phyloP scores from a whole-genome alignment of 768 basidiomycete species.

The Lactarius hatsudake region DNA sequence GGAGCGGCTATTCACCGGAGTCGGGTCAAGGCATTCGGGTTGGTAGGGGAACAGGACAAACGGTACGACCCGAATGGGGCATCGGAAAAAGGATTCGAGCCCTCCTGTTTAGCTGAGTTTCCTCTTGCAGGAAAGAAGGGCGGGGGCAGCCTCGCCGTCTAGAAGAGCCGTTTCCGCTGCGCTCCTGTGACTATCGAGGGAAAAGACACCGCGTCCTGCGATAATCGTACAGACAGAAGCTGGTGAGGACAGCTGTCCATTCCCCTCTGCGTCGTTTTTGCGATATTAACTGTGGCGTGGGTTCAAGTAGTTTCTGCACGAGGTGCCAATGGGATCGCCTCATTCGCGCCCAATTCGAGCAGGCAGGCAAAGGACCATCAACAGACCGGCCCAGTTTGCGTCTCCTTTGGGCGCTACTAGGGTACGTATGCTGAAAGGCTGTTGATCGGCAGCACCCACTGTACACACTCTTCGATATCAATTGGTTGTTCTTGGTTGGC shows the following conservation, averaged over 20 bases:
- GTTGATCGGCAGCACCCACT: conserved; percentile 59
- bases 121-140: background rate
- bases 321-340: conserved; percentile 29
- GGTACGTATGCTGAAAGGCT: conserved; percentile 36
- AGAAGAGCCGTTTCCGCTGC: background rate
- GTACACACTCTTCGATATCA: conserved; percentile 37
- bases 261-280: too few relatives aligned
- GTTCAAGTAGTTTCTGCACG: background rate
- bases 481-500: background rate
- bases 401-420: background rate
- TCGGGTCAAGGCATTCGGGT: background rate
- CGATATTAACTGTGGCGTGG: background rate
- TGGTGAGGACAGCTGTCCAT: too few relatives aligned
- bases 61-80: background rate
- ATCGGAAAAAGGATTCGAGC: background rate
- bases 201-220: background rate
- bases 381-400: conserved; percentile 28
- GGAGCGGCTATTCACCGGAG: background rate
- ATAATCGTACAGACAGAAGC: background rate
- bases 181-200: background rate
- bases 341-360: conserved; percentile 58
- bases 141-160: too few relatives aligned
- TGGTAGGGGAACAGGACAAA: background rate
- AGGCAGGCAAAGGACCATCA: conserved; percentile 51
- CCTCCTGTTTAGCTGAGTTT: background rate